Evolutionary conservation across 495 filamentous ascomycete genomes (phyloP), one percentile per base, ranked within the genome.

Genomic region (Hypoxylon perforatum): DNA sequence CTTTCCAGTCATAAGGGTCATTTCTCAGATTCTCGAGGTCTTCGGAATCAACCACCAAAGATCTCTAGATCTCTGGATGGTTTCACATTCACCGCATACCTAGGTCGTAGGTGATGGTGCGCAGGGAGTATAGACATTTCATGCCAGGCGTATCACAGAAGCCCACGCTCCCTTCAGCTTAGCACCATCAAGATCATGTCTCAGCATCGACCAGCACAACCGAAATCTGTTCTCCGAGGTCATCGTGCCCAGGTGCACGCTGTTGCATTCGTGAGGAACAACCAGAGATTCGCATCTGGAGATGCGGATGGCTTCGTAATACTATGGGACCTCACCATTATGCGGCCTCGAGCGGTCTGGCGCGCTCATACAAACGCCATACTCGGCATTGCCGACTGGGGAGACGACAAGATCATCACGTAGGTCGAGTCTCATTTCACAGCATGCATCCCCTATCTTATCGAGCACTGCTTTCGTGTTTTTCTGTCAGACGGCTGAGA

Each of bases 271-370:
- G 84, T 91, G 63, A 85, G 84, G 45, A 69, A 77, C 50, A 96
- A 97, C 67, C 81, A 86, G 47, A 88, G 92, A 9, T 88, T 99
- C 0, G 71, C 94, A 23, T 94, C 93, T 5, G 95, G 89, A 15
- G 95, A 99, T 76, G 91, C 92, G 3, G 91, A 97, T 50, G 95
- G 95, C 65, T 97, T 91, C 85, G 80, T 96, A 33, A 84, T 96
- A 9, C 76, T 93, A 19, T 99, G 95, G 95, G 89, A 91, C 68
- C 77, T 97, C 15, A 84, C 88, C 38, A 91, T 87, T 48, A 92
- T 95, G 77, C 85, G 95, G 7, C 88, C 95, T 0, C 83, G 90
- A 30, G 91, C 91, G 0, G 92, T 93, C 1, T 99, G 95, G 95
- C 88, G 87, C 68, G 90, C 92, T 4, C 95, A 99, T 72, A 82